Conservation (phyloP, 2,329 filamentous ascomycete genomes). For the Fusarium protoensiforme region DNA sequence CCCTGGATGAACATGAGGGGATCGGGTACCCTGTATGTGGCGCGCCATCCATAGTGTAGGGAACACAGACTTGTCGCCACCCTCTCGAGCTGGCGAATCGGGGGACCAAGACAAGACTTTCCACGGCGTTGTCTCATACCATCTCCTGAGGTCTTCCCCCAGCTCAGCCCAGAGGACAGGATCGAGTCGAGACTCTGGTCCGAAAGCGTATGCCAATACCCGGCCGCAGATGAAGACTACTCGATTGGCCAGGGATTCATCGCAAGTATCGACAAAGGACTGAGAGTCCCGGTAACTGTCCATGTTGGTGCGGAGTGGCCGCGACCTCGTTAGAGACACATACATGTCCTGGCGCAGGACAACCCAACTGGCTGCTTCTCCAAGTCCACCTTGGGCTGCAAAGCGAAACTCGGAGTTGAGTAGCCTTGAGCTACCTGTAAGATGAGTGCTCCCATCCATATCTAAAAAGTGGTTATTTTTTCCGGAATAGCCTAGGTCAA, state of each 20-base stretch:
- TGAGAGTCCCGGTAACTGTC: slow-evolving; percentile 46
- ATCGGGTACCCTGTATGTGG: slow-evolving; percentile 19
- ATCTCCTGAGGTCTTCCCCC: slow-evolving; percentile 33
- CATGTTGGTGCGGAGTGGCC: slow-evolving; percentile 49
- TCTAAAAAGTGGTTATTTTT: slow-evolving; percentile 23
- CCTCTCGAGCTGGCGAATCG: slow-evolving; percentile 3
- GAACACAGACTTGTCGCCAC: slow-evolving; percentile 9
- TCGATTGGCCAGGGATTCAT: slow-evolving; percentile 43
- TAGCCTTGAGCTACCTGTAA: slow-evolving; percentile 41
- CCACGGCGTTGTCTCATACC: slow-evolving; percentile 37
- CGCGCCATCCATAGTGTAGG: slow-evolving; percentile 31
- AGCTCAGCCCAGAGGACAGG: slow-evolving; percentile 30
- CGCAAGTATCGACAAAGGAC: slow-evolving; percentile 36
- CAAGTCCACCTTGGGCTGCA: slow-evolving; percentile 47
- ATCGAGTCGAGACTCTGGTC: slow-evolving; percentile 44
- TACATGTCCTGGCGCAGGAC: slow-evolving; percentile 62
- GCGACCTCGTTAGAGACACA: slow-evolving; percentile 55
- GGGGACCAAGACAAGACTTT: slow-evolving; percentile 21
- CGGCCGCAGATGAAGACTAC: slow-evolving; percentile 43
- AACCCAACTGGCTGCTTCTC: slow-evolving; percentile 58
- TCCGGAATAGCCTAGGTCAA: neutral
- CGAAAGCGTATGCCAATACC: slow-evolving; percentile 47
- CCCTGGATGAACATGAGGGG: neutral
- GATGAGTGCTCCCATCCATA: slow-evolving; percentile 41
- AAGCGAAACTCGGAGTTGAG: slow-evolving; percentile 43